A percentile compares a stretch with the other conserved stretches of the same genome.
phyloP scores from a whole-genome alignment of 176 grass and related monocot species.

The Luzula sylvatica region DNA sequence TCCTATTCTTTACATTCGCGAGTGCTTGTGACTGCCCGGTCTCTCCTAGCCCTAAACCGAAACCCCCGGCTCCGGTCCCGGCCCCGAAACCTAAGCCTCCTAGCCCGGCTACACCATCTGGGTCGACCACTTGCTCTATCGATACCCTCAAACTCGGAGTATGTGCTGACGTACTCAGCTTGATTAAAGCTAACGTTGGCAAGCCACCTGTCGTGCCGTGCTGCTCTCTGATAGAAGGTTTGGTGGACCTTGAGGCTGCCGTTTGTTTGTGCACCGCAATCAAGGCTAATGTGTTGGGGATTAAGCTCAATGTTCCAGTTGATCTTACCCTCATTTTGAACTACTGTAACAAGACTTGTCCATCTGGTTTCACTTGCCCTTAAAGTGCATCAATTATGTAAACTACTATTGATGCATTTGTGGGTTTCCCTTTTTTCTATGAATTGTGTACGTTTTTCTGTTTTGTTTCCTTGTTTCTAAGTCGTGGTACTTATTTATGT shows the following conservation, averaged over 20 bases:
- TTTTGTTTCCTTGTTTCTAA: no score
- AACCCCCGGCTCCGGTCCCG: not conserved
- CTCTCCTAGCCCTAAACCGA: not conserved
- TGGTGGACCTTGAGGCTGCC: slow-evolving; percentile 43
- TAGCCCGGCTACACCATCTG: not conserved
- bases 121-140: slow-evolving; percentile 26
- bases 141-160: slow-evolving; percentile 40
- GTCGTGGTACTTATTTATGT: no score
- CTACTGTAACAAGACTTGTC: slow-evolving; percentile 57
- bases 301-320: slow-evolving; percentile 29
- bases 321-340: slow-evolving; percentile 46
- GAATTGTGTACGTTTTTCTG: no score
- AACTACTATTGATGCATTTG: not conserved
- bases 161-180: slow-evolving; percentile 40
- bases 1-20: slow-evolving; percentile 13
- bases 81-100: not conserved
- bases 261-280: slow-evolving; percentile 52
- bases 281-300: slow-evolving; percentile 40
- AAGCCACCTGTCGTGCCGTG: slow-evolving; percentile 26
- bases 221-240: slow-evolving; percentile 37
- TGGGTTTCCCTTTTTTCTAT: not conserved
- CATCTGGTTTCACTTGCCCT: slow-evolving; percentile 48
- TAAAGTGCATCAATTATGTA: not conserved
- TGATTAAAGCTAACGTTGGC: slow-evolving; percentile 19
- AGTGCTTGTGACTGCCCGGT: slow-evolving; percentile 22